Evolutionary conservation across 2,329 filamentous ascomycete genomes (phyloP).

Genomic region (Akanthomyces uredinophilus): DNA sequence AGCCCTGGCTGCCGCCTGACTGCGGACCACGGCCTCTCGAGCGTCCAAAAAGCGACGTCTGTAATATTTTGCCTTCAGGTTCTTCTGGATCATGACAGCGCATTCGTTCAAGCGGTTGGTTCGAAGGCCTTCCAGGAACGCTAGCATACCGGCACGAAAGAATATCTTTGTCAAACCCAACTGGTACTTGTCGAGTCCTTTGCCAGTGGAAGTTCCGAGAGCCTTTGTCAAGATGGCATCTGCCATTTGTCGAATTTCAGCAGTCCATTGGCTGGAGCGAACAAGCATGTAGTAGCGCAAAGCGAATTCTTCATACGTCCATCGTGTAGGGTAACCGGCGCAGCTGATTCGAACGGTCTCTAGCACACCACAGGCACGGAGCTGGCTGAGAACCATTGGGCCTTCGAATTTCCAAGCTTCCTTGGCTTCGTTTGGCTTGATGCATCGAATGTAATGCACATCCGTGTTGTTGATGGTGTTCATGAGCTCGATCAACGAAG

Average conservation of each 20-base stretch:
- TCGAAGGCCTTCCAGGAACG: constrained; percentile 90
- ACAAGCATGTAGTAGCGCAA: constrained; percentile 98
- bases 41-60: constrained; percentile 85
- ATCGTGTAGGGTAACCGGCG: constrained; percentile 93
- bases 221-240: constrained; percentile 87
- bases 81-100: constrained; percentile 98
- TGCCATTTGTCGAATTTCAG: constrained; percentile 90
- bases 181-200: constrained; percentile 89
- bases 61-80: constrained; percentile 91
- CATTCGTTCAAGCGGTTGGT: constrained; percentile 88
- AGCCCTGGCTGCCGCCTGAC: constrained; percentile 74
- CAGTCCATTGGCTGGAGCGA: constrained; percentile 82
- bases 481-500: constrained; percentile 97
- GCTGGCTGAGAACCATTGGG: constrained; percentile 95
- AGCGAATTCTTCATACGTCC: constrained; percentile 99
- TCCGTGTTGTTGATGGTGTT: constrained; percentile 95
- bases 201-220: constrained; percentile 68
- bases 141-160: constrained; percentile 98
- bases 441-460: constrained; percentile 97
- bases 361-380: constrained; percentile 96
- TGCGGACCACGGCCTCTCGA: constrained; percentile 70
- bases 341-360: constrained; percentile 97
- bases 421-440: constrained; percentile 97
- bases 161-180: constrained; percentile 98
- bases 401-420: constrained; percentile 97